Base-by-base conservation (phyloP, 2,329 filamentous ascomycete species). In the Beauveria sp. region DNA sequence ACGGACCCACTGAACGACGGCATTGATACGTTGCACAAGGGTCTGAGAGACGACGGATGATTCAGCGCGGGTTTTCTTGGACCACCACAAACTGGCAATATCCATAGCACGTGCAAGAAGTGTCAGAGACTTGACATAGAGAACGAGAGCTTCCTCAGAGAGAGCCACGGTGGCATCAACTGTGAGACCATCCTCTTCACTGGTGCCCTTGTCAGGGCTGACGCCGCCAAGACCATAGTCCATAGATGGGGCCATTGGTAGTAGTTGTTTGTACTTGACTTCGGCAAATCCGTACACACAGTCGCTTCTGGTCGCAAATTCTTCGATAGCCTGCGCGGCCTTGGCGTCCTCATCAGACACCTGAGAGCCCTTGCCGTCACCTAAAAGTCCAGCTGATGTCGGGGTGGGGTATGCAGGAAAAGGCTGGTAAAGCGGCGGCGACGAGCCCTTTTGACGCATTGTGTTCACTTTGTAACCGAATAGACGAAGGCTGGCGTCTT, bases 261-360 rank as follows among this genome's bases (percentile, higher is more conserved):
- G 85, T n/a, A 99, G 82, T 74, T 99, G 95, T 74, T 96, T 95
- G 75, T 96, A 97, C 75, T 99, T 99, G 70, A 99, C 93, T 75
- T 99, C 93, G 6, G 95, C 95, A 74, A 99, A 98, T 3, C 93
- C 93, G 72, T 93, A 99, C 3, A 99, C 93, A 51, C 97, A 95
- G 72, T 99, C 93, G 70, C 93, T 97, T 45, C 93, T 84, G 38
- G 92, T 95, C 1, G 95, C 95, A 65, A 91, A 88, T 68, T 98
- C 93, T 72, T 99, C 93, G 62, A 98, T 92, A 50, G 85, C 83
- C 69, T 92, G 88, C 2, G 93, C 86, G 46, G 90, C 86, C 65
- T 84, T 85, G 18, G 82, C 80, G 70, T 98, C 95, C 70, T 97
- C 93, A 65, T 97, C 92, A 20, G 67, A 71, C 22, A 86, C 76